Conservation (phyloP, 2,329 filamentous ascomycete species). For the Paraphaeosphaeria sporulosa region DNA sequence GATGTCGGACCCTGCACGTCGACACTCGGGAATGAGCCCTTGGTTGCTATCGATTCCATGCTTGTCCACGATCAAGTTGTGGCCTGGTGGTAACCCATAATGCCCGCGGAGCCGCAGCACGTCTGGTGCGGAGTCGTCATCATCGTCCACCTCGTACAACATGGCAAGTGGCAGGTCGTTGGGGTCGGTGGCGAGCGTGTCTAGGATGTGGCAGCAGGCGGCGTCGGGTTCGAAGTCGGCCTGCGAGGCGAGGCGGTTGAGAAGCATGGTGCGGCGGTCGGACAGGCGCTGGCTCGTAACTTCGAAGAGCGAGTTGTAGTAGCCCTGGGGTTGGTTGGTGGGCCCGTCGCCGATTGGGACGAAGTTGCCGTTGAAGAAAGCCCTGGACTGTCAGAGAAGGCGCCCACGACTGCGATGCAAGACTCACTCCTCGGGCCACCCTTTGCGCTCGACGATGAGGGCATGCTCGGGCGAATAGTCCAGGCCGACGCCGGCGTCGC, state of each 20-base stretch:
- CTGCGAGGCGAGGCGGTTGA: conserved; percentile 41
- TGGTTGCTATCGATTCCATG: conserved; percentile 30
- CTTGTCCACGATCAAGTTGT: conserved; percentile 34
- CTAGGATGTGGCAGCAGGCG: conserved; percentile 38
- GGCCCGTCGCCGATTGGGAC: conserved; percentile 36
- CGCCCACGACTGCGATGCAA: background rate
- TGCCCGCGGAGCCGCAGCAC: conserved; percentile 34
- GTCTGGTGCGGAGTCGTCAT: conserved; percentile 10
- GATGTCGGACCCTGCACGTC: conserved; percentile 30
- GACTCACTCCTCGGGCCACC: conserved; percentile 38
- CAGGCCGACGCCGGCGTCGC: conserved; percentile 31
- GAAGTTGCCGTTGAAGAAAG: conserved; percentile 44
- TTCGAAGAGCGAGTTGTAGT: conserved; percentile 43
- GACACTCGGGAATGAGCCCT: conserved; percentile 40
- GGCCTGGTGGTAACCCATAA: conserved; percentile 36
- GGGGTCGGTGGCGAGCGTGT: conserved; percentile 35
- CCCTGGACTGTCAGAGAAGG: conserved; percentile 1
- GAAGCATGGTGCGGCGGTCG: conserved; percentile 41
- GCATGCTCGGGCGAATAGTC: conserved; percentile 32
- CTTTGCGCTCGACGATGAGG: conserved; percentile 38
- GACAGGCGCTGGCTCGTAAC: conserved; percentile 41
- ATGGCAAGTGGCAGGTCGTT: conserved; percentile 42
- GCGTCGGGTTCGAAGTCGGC: conserved; percentile 29
- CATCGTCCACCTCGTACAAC: conserved; percentile 35
- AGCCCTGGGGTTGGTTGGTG: conserved; percentile 37